phyloP scores from a whole-genome alignment of 805 yeast genomes.

The Wickerhamomyces chaumierensis region DNA sequence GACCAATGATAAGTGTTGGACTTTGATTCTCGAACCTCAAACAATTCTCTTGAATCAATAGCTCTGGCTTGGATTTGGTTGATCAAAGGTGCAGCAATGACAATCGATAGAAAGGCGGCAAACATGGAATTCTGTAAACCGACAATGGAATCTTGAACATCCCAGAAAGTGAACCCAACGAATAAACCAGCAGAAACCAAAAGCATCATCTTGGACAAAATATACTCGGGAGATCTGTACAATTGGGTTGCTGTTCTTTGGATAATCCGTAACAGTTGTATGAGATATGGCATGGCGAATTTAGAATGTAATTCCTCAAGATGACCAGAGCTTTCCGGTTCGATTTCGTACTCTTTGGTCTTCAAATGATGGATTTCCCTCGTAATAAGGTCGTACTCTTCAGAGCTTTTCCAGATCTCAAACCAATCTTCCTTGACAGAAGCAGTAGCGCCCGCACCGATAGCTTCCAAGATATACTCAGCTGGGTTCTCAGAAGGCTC shows the following conservation, averaged over 20 bases:
- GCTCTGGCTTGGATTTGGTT: conserved; percentile 56
- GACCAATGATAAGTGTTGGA: conserved; percentile 70
- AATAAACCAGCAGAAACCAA: conserved; percentile 45
- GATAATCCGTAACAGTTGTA: conserved; percentile 30
- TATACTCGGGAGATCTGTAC: conserved; percentile 52
- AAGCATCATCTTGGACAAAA: conserved; percentile 45
- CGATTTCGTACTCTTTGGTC: background rate
- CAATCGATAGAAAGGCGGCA: conserved; percentile 46
- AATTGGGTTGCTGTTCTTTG: conserved; percentile 30
- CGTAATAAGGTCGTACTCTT: conserved; percentile 18
- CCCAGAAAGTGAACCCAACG: conserved; percentile 64
- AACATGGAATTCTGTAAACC: conserved; percentile 55
- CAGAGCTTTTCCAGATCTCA: conserved; percentile 15
- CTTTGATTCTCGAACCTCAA: conserved; percentile 57
- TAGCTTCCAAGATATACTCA: background rate
- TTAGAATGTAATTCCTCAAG: conserved; percentile 2
- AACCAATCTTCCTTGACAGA: background rate
- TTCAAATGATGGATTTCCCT: conserved; percentile 19
- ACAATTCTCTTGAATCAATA: conserved; percentile 45
- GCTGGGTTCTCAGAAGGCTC: background rate
- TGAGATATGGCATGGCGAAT: conserved; percentile 27
- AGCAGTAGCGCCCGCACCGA: background rate
- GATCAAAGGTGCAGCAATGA: conserved; percentile 42
- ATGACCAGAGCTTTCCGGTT: background rate
- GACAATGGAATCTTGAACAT: conserved; percentile 35